Base-by-base conservation (phyloP, 305 asterid genomes). In the Fraxinus paxiana region DNA sequence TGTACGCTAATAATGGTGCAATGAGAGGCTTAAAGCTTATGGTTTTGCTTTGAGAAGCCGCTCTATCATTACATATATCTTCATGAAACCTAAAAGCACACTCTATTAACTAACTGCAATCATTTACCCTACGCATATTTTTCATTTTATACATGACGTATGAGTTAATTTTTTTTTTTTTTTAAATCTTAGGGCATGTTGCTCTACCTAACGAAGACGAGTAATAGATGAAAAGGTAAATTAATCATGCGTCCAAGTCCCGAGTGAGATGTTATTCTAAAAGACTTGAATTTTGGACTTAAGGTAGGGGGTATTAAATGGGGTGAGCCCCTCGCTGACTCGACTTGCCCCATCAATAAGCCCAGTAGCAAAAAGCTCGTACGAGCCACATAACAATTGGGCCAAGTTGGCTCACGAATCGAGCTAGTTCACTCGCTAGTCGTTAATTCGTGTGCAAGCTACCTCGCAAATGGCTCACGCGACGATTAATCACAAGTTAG, bases 131-230 rank as follows among this genome's bases (percentile, higher is more conserved):
- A 26, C 34, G 13, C 24, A 3, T 51, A 51, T 51, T n/a, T n/a
- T 51, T 51, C 22, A 51, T n/a, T 51, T 51, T 18, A 51, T 51
- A 51, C 3, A 17, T 6, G 17, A 51, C 17, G 22, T 5, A 3
- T 13, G 56, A 13, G 18, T 48, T 48, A 3, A 4, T 0, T 30
- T 2, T 43, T 2, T 41, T 51, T n/a, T n/a, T n/a, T 51, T 51
- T 12, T 38, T 8, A 0, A 48, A 51, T 46, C 9, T 51, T 17
- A 51, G 63, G 63, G 24, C 10, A 5, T 5, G 22, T 51, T 51
- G 61, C 61, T 51, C 7, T 37, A 59, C 30, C 41, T 17, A 71
- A 72, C 7, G 2, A 69, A 35, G 85, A 48, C 79, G 82, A 80
- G 56, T 85, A 81, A 82, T n/a, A 2, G 17, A 43, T 37, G 54